Percentiles rank a stretch among this genome's conserved stretches.
Evolutionary conservation across 768 basidiomycete species (phyloP).

Genomic region (Boletellus ananiceps): DNA sequence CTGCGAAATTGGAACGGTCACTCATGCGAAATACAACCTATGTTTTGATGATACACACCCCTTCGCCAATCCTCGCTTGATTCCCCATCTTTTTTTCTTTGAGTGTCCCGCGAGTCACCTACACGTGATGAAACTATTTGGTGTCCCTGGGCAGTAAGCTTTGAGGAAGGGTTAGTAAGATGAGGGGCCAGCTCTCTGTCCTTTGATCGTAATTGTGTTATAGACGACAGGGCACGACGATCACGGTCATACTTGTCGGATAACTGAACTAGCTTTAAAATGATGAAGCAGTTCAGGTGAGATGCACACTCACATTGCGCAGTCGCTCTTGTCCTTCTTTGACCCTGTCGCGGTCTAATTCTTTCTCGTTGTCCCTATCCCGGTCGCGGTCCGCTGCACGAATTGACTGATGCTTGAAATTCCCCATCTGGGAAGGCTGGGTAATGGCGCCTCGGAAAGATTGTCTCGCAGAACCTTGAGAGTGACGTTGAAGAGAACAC

Average conservation of each 20-base stretch:
- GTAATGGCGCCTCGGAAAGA: constrained; percentile 64
- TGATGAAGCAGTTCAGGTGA: neutral
- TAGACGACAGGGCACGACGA: constrained; percentile 53
- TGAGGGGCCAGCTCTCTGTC: constrained; percentile 68
- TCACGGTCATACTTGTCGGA: constrained; percentile 88
- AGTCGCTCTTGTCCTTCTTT: constrained; percentile 77
- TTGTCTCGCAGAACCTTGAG: constrained; percentile 55
- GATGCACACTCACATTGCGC: constrained; percentile 50
- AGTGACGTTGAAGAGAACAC: constrained; percentile 3
- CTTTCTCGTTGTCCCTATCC: constrained; percentile 43
- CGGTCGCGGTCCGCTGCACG: constrained; percentile 60
- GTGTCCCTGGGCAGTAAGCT: constrained; percentile 35
- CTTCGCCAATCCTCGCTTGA: constrained; percentile 81
- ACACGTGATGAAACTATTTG: constrained; percentile 43
- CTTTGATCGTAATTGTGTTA: constrained; percentile 50
- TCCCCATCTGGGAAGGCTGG: constrained; percentile 90
- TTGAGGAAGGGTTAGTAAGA: constrained; percentile 40
- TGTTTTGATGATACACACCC: constrained; percentile 43
- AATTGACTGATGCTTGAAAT: constrained; percentile 84
- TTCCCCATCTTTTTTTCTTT: constrained; percentile 69
- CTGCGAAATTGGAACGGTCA: constrained; percentile 25
- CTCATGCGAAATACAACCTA: neutral
- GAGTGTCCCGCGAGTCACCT: constrained; percentile 53
- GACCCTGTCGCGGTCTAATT: constrained; percentile 56
- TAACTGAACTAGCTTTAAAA: constrained; percentile 42